phyloP scores from a whole-genome alignment of 331 rosid species.

The Cucumis variabilis region DNA sequence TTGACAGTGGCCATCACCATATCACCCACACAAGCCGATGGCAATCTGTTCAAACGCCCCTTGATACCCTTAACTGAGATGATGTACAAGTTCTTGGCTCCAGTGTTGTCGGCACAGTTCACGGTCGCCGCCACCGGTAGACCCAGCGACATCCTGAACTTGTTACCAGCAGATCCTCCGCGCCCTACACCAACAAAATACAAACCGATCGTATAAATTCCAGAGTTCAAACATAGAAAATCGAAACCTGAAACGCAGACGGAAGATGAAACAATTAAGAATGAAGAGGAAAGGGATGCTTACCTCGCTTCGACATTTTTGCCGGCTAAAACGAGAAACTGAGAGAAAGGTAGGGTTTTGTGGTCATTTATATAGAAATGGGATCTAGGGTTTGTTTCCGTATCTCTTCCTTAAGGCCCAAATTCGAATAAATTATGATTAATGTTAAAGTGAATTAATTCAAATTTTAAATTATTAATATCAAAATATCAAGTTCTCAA shows the following conservation, averaged over 20 bases:
- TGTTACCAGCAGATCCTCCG: conserved; percentile 74
- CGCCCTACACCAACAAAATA: conserved; percentile 41
- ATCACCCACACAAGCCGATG: conserved; percentile 70
- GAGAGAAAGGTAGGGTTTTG: neutral
- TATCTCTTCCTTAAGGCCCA: neutral
- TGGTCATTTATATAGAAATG: neutral
- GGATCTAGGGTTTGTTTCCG: conserved; percentile 49
- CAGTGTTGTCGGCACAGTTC: conserved; percentile 69
- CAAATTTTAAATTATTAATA: no score
- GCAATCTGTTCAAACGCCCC: conserved; percentile 63
- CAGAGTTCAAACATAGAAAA: neutral
- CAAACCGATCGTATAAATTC: neutral
- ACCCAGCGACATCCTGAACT: conserved; percentile 76
- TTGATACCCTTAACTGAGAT: conserved; percentile 66
- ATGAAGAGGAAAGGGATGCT: neutral
- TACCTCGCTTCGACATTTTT: conserved; percentile 73
- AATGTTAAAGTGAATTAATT: neutral
- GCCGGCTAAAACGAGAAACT: conserved; percentile 33
- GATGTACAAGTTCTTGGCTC: conserved; percentile 68
- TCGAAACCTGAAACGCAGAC: neutral
- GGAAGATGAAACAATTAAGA: neutral
- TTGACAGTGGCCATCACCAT: conserved; percentile 74
- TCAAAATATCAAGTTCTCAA: no score
- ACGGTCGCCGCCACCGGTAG: conserved; percentile 72
- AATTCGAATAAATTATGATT: neutral